A percentile compares a stretch with the other conserved stretches of the same genome.
Conservation (phyloP, 2,329 filamentous ascomycete species). For the Colletotrichum cordylinicola region DNA sequence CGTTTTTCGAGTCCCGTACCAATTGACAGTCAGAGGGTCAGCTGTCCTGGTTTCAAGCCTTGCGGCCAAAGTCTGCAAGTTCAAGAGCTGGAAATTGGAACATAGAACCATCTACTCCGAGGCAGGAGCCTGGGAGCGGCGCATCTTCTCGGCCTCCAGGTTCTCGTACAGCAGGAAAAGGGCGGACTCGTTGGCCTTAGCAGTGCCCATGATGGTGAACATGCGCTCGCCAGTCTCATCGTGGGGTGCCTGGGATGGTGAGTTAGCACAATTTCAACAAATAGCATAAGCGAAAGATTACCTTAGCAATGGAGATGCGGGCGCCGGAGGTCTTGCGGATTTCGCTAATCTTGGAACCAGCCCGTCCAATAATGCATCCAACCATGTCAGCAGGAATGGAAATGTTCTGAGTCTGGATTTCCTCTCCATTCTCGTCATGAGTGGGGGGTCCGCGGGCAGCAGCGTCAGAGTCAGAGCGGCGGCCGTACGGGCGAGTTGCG, state of each 20-base stretch:
- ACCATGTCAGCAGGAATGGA: conserved; percentile 99
- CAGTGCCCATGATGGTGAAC: conserved; percentile 99
- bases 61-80: conserved; percentile 20
- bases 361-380: conserved; percentile 97
- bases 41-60: not conserved
- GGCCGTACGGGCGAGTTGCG: conserved; percentile 70
- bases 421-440: conserved; percentile 94
- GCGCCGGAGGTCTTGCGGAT: conserved; percentile 97
- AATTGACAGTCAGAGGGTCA: not conserved
- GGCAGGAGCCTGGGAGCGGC: conserved; percentile 77
- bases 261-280: conserved; percentile 19
- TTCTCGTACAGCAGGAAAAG: conserved; percentile 98
- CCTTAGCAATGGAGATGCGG: conserved; percentile 96
- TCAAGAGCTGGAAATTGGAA: conserved; percentile 2
- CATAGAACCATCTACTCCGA: conserved; percentile 48
- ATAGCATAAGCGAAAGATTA: conserved; percentile 33
- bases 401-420: conserved; percentile 98
- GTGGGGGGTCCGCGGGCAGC: conserved; percentile 82
- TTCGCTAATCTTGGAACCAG: conserved; percentile 96
- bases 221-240: conserved; percentile 98
- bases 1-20: conserved; percentile 6
- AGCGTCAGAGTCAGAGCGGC: conserved; percentile 84
- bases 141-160: conserved; percentile 98
- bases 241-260: conserved; percentile 71
- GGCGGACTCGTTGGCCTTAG: conserved; percentile 92